Percentiles rank a stretch among this genome's conserved stretches.
Evolutionary conservation across 208 protist species (phyloP).

Genomic region (Balamuthia mandrillaris): DNA sequence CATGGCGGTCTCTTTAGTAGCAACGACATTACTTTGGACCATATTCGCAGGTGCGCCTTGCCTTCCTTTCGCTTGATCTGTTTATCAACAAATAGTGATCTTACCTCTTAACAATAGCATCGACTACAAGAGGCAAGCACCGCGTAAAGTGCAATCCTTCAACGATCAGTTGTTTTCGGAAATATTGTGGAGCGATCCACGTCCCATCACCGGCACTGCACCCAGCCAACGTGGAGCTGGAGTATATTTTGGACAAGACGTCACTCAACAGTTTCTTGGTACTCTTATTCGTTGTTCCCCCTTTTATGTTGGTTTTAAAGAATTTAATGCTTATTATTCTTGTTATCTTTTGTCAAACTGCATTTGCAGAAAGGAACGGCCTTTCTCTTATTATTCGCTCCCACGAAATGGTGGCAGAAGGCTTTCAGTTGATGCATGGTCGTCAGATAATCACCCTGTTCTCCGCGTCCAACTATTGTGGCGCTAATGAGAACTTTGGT

Average conservation of each 20-base stretch:
- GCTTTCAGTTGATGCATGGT: slow-evolving; percentile 88
- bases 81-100: neutral
- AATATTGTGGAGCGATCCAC: slow-evolving; percentile 90
- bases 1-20: slow-evolving; percentile 75
- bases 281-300: slow-evolving; percentile 57
- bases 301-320: too few species aligned
- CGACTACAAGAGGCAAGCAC: neutral
- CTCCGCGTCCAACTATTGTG: slow-evolving; percentile 95
- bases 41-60: slow-evolving; percentile 75
- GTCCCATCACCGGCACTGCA: slow-evolving; percentile 67
- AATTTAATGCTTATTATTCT: too few species aligned
- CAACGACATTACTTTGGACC: slow-evolving; percentile 89
- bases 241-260: slow-evolving; percentile 92
- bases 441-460: slow-evolving; percentile 90
- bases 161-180: slow-evolving; percentile 74
- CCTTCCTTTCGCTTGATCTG: neutral
- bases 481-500: slow-evolving; percentile 35
- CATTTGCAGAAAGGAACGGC: too few species aligned
- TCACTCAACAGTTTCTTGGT: slow-evolving; percentile 88
- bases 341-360: too few species aligned
- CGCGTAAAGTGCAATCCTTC: neutral
- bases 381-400: slow-evolving; percentile 81
- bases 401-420: slow-evolving; percentile 82
- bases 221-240: slow-evolving; percentile 90
- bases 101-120: neutral